phyloP scores from a whole-genome alignment of 257 asterid genomes.

The Solanum lycopersicoides region DNA sequence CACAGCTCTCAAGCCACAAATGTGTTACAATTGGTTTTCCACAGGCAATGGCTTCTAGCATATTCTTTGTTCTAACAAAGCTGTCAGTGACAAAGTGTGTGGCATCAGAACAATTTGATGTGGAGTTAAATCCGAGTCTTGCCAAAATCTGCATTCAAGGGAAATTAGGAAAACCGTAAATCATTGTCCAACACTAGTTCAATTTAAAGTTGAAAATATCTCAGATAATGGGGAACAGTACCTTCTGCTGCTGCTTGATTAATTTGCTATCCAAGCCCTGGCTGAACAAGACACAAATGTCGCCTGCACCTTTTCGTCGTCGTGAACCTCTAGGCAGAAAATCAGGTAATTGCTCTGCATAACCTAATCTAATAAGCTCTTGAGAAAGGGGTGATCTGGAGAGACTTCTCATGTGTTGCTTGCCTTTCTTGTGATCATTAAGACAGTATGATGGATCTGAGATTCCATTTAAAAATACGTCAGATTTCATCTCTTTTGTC shows the following conservation, averaged over 20 bases:
- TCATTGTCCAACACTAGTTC: not conserved
- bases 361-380: constrained; percentile 66
- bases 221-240: constrained; percentile 2
- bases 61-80: constrained; percentile 64
- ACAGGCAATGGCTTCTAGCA: constrained; percentile 70
- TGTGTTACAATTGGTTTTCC: constrained; percentile 72
- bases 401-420: constrained; percentile 4
- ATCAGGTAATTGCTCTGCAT: constrained; percentile 34
- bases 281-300: constrained; percentile 55
- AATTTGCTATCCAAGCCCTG: constrained; percentile 45
- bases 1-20: constrained; percentile 76
- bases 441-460: constrained; percentile 10
- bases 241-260: constrained; percentile 57
- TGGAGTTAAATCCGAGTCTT: constrained; percentile 43
- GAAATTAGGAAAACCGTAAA: not conserved
- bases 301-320: constrained; percentile 26
- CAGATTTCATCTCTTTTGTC: constrained; percentile 12
- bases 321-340: constrained; percentile 52
- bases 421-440: constrained; percentile 17
- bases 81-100: constrained; percentile 69
- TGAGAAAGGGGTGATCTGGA: constrained; percentile 45
- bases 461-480: constrained; percentile 8
- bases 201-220: not conserved
- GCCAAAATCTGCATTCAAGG: constrained; percentile 36
- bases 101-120: constrained; percentile 54